Evolutionary conservation across 176 grass and related monocot genomes (phyloP).

Genomic region (Avena sativa): DNA sequence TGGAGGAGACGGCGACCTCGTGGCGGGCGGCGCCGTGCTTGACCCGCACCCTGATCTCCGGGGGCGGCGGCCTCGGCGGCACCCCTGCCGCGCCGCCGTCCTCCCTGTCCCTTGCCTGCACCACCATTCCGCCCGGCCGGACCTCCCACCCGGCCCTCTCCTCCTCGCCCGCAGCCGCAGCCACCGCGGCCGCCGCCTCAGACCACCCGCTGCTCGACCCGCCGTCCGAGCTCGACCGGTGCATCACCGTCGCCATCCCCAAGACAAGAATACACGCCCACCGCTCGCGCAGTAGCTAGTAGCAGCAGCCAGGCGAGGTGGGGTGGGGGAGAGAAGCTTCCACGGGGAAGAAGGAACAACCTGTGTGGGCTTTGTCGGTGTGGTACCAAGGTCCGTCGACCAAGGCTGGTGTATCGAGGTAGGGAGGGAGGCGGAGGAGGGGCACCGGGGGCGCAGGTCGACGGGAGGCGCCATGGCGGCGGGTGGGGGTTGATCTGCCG

Average conservation of each 20-base stretch:
- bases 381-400: constrained; percentile 2
- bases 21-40: constrained; percentile 55
- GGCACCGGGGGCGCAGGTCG: too few relatives aligned
- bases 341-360: constrained; percentile 10
- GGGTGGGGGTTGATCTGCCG: too few relatives aligned
- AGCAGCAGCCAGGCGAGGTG: neutral
- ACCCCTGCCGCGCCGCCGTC: constrained; percentile 27
- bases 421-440: too few relatives aligned
- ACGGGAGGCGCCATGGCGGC: too few relatives aligned
- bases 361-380: constrained; percentile 32
- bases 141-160: constrained; percentile 69
- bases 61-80: constrained; percentile 51
- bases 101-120: constrained; percentile 67
- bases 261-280: neutral
- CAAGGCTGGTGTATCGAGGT: too few relatives aligned
- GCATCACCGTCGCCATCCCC: constrained; percentile 59
- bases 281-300: neutral
- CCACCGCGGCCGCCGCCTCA: constrained; percentile 55
- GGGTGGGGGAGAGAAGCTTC: neutral
- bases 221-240: constrained; percentile 78
- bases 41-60: constrained; percentile 72
- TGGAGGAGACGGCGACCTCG: constrained; percentile 80
- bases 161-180: constrained; percentile 53
- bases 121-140: constrained; percentile 81
- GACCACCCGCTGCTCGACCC: constrained; percentile 95